phyloP scores from a whole-genome alignment of 129 eudicot species.

The Gnaphalium uliginosum region DNA sequence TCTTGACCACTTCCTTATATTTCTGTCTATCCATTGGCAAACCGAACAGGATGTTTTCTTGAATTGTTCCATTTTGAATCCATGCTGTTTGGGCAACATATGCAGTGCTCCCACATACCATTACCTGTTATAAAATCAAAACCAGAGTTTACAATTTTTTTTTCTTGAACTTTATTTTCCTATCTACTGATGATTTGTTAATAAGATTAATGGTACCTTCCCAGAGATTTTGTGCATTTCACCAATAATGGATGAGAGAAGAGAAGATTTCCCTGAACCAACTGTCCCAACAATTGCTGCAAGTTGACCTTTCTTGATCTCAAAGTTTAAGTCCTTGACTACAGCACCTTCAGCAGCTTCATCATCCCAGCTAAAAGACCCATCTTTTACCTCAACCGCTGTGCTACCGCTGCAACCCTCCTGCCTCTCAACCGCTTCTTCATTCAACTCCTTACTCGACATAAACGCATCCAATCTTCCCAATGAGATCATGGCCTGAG shows the following conservation, averaged over 20 bases:
- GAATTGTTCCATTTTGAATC: constrained; percentile 85
- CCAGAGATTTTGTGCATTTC: constrained; percentile 83
- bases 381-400: constrained; percentile 63
- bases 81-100: constrained; percentile 89
- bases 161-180: not conserved
- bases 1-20: constrained; percentile 58
- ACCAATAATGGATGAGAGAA: constrained; percentile 66
- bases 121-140: constrained; percentile 44
- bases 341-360: constrained; percentile 49
- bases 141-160: not conserved
- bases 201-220: constrained; percentile 30
- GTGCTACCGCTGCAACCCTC: constrained; percentile 45
- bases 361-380: constrained; percentile 87
- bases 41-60: constrained; percentile 76
- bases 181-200: not conserved
- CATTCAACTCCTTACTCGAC: constrained; percentile 77
- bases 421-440: constrained; percentile 57
- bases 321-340: constrained; percentile 60
- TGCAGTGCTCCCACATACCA: constrained; percentile 75
- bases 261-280: constrained; percentile 89
- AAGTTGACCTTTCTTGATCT: constrained; percentile 71
- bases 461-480: constrained; percentile 73
- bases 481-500: constrained; percentile 87
- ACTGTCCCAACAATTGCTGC: constrained; percentile 94
- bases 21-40: constrained; percentile 59